Evolutionary conservation across 768 basidiomycete genomes (phyloP).

Genomic region (Paxillus ammoniavirescens): DNA sequence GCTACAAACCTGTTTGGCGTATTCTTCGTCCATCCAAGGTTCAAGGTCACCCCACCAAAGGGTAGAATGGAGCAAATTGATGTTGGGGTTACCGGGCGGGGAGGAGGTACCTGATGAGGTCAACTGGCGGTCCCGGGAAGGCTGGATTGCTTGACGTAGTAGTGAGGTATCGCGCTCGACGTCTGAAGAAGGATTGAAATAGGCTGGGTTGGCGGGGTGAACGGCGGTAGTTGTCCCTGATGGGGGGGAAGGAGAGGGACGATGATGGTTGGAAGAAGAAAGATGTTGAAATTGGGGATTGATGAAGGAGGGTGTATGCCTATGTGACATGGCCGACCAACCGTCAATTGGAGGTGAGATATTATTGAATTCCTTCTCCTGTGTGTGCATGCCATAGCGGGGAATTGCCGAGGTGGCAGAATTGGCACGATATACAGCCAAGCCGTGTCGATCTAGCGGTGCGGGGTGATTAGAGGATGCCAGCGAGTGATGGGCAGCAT

Average conservation of each 20-base stretch:
- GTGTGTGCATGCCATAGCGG: conserved; percentile 35
- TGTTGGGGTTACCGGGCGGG: conserved; percentile 27
- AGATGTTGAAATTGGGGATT: conserved; percentile 23
- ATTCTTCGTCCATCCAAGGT: conserved; percentile 97
- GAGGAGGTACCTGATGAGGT: conserved; percentile 14
- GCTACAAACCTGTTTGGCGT: conserved; percentile 82
- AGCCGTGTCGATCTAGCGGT: conserved; percentile 21
- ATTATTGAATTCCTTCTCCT: conserved; percentile 36
- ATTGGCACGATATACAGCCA: conserved; percentile 14
- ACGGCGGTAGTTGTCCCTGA: conserved; percentile 21
- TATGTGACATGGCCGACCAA: conserved; percentile 36
- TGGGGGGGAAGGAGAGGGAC: conserved; percentile 36
- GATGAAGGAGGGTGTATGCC: conserved; percentile 26
- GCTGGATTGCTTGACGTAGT: conserved; percentile 16
- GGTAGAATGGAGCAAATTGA: conserved; percentile 49
- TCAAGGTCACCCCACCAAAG: conserved; percentile 89
- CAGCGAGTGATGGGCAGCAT: conserved; percentile 15
- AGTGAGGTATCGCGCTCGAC: conserved; percentile 17
- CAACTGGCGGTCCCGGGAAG: conserved; percentile 18
- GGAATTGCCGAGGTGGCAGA: conserved; percentile 29
- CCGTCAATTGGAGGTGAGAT: conserved; percentile 23
- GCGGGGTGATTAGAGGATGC: conserved; percentile 7
- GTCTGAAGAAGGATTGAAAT: conserved; percentile 19
- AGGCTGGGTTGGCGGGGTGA: conserved; percentile 13
- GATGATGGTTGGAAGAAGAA: conserved; percentile 48